Base-by-base conservation (phyloP, 148 eudicot species). In the Beta vulgaris region DNA sequence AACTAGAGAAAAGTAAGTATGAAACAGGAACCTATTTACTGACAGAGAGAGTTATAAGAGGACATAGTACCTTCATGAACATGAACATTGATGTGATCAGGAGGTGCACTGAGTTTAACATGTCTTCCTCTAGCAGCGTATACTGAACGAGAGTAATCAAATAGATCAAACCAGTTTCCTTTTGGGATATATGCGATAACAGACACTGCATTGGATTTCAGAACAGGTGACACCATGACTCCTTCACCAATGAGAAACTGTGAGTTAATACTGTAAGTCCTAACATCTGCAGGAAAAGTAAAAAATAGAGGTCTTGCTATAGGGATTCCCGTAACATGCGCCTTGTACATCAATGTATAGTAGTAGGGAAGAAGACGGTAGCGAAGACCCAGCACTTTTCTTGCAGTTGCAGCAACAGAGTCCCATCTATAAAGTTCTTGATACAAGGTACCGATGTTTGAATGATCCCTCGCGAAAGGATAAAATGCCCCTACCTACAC, bases 401-500 rank as follows among this genome's bases (percentile, higher is more conserved):
- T 85, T 46, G 92, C 93, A 32, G 96, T 49, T 72, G 82, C 82
- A 1, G 93, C 88, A 25, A 93, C 96, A 28, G 96, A 86, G 39
- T 87, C 79, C 98, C 98, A 93, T 46, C 85, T 35, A 78, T 86
- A 93, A 40, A 93, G 92, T 77, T 93, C 98, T 78, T 91, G 96
- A 44, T 83, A 82, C 14, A 10, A 54, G 1, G 84, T 77, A 11
- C 23, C 49, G 13, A 77, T 81, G 10, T 44, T 78, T 0, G 93
- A 81, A 80, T 93, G 98, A 73, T 93, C 96, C 77, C 98, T 87
- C 13, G 93, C 77, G 81, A 93, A 93, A 13, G 98, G 98, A 82
- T 93, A 93, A 76, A 93, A 93, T 34, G 96, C 96, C 7, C 98
- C 98, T 3, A 93, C 77, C 98, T 93, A n/a, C n/a, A 83, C 32